These are phyloP conservation scores for Trametopsis cervina DNA, from an alignment of 768 basidiomycete species.

Conservation along the genomic window DNA sequence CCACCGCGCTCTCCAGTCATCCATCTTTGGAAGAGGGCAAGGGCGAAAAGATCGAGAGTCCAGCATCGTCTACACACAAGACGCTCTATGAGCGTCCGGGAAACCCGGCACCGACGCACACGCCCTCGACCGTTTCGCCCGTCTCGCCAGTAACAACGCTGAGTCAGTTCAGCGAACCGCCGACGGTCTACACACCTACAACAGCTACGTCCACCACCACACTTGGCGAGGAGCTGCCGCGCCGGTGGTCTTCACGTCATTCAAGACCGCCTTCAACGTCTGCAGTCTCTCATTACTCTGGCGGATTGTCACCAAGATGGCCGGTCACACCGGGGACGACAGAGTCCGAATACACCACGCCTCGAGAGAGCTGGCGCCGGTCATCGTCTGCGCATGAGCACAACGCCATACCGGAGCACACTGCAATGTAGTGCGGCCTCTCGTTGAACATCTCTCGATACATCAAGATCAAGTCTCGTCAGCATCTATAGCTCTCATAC, in stretches of 20 bases:
- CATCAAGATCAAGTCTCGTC: too few relatives aligned
- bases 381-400: neutral
- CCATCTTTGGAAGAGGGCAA: slow-evolving; percentile 15
- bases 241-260: slow-evolving; percentile 25
- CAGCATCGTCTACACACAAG: slow-evolving; percentile 16
- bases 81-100: slow-evolving; percentile 13
- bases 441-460: too few relatives aligned
- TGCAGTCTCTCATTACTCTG: slow-evolving; percentile 10
- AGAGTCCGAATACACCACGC: slow-evolving; percentile 8
- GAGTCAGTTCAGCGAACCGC: slow-evolving; percentile 10
- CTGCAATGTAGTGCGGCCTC: too few relatives aligned
- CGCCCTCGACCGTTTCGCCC: slow-evolving; percentile 11
- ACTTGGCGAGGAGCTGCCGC: slow-evolving; percentile 22
- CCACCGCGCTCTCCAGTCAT: slow-evolving; percentile 15
- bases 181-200: slow-evolving; percentile 8
- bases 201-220: slow-evolving; percentile 15
- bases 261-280: slow-evolving; percentile 23
- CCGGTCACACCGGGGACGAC: neutral
- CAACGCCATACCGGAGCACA: too few relatives aligned
- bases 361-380: slow-evolving; percentile 9
- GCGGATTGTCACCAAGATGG: neutral
- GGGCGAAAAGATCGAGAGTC: slow-evolving; percentile 14
- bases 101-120: slow-evolving; percentile 22
- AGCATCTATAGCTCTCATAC: too few relatives aligned
- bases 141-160: slow-evolving; percentile 15